A percentile compares a stretch with the other conserved stretches of the same genome.
These are phyloP conservation scores for Phlyctochytrium bullatum DNA, from an alignment of 192 early-diverging fungal genomes.

Conservation along the genomic window DNA sequence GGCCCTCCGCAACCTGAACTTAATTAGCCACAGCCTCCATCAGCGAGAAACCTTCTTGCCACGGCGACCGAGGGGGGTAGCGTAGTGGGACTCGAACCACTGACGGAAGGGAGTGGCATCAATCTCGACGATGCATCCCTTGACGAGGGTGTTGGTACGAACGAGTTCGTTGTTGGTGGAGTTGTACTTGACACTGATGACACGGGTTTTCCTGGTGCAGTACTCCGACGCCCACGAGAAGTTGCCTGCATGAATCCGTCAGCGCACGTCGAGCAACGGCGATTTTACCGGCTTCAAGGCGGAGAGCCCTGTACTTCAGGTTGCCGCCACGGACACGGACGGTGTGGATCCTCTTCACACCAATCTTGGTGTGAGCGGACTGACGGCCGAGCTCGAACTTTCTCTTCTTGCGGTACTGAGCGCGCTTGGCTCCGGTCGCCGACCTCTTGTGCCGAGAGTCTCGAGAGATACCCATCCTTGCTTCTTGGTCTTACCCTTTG, in stretches of 20 bases:
- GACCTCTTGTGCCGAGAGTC: slow-evolving; percentile 99
- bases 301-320: slow-evolving; percentile 97
- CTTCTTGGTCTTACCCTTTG: too few species aligned
- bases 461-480: slow-evolving; percentile 98
- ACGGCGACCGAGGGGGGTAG: slow-evolving; percentile 81
- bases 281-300: slow-evolving; percentile 74
- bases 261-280: slow-evolving; percentile 3
- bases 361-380: slow-evolving; percentile 96
- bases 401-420: slow-evolving; percentile 99
- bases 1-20: slow-evolving; percentile 17
- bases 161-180: slow-evolving; percentile 99
- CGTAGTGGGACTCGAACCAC: slow-evolving; percentile 99
- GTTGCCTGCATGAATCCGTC: slow-evolving; percentile 72
- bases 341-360: slow-evolving; percentile 92
- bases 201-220: slow-evolving; percentile 93
- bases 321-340: slow-evolving; percentile 98
- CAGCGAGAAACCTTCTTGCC: slow-evolving; percentile 58
- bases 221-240: slow-evolving; percentile 98
- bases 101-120: slow-evolving; percentile 99
- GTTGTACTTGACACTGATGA: slow-evolving; percentile 95
- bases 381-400: slow-evolving; percentile 99
- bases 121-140: slow-evolving; percentile 93
- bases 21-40: slow-evolving; percentile 6
- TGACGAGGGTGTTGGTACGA: slow-evolving; percentile 99
- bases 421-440: slow-evolving; percentile 97